Base-by-base conservation (phyloP, 176 grass and related monocot species). In the Musa acuminata region DNA sequence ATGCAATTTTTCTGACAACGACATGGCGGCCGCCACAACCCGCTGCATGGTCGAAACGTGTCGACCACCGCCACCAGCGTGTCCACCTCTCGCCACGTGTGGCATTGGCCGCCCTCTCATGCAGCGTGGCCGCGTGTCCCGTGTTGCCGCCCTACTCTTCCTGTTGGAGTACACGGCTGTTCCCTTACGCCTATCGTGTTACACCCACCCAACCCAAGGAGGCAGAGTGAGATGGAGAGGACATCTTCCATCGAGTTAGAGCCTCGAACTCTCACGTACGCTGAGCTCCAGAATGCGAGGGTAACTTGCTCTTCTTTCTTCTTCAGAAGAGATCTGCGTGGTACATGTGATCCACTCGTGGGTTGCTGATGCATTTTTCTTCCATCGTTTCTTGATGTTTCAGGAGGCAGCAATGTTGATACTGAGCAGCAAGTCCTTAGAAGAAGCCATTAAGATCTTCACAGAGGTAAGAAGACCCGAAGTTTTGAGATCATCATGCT, bases 191-290 rank as follows among this genome's bases (percentile, higher is more conserved):
- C 35, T 43, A 6, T 6, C 35, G 35, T 43, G 35, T 43, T 43
- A 43, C 4, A 5, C 4, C 35, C 35, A 43, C 35, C 29, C 0
- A 43, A 43, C 35, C 35, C 4, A 0, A 43, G 35, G 0, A 43
- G 35, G 35, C 35, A 43, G 35, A 5, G 35, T 5, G 35, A 43
- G 35, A 62, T 74, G 1, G 72, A 74, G 52, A 74, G 72, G 72
- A 74, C 26, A 17, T 55, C 51, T 24, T 74, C 72, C n/a, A 74
- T 74, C n/a, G 72, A 74, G 51, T 8, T 55, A 13, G 72, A 74
- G 53, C 72, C 72, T 25, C 22, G 2, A 9, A 74, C 72, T 2
- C 72, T 74, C 53, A 55, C 72, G 2, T 55, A 55, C 12, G 21
- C 52, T 0, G 72, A 74, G 52, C 24, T 74, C 53, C 52, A 55